These are phyloP conservation scores for Beauveria medogensis DNA, from an alignment of 2,329 filamentous ascomycete genomes.

Conservation along the genomic window DNA sequence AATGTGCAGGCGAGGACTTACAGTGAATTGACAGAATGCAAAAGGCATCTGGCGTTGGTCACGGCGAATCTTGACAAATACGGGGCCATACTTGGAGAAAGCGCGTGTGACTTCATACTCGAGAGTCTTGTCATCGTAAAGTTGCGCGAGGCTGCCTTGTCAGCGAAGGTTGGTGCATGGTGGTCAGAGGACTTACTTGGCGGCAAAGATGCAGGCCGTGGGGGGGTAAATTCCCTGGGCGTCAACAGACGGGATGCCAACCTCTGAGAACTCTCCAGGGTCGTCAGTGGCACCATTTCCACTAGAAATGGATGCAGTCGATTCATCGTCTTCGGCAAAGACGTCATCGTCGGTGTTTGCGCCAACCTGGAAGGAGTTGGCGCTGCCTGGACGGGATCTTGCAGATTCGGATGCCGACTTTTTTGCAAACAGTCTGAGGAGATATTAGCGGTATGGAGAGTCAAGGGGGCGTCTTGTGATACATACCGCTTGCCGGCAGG, in stretches of 20 bases:
- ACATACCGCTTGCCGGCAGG: slow-evolving; percentile 8
- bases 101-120: slow-evolving; percentile 42
- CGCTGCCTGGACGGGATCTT: slow-evolving; percentile 6
- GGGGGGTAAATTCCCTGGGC: slow-evolving; percentile 44
- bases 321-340: slow-evolving; percentile 9
- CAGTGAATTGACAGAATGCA: slow-evolving; percentile 56
- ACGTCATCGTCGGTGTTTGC: slow-evolving; percentile 12
- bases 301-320: neutral
- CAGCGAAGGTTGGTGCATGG: slow-evolving; percentile 4
- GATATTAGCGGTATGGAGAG: neutral
- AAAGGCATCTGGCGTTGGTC: slow-evolving; percentile 52
- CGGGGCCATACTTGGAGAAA: slow-evolving; percentile 47
- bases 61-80: slow-evolving; percentile 56
- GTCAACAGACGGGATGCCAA: neutral
- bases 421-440: neutral
- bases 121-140: slow-evolving; percentile 41
- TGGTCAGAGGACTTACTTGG: slow-evolving; percentile 44
- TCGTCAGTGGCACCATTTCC: neutral
- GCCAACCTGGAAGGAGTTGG: slow-evolving; percentile 10
- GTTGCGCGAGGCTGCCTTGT: slow-evolving; percentile 40
- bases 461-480: neutral
- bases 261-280: neutral
- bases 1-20: slow-evolving; percentile 25
- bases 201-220: slow-evolving; percentile 54
- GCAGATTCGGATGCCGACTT: slow-evolving; percentile 8